A percentile compares a stretch with the other conserved stretches of the same genome.
phyloP scores from a whole-genome alignment of 306 rosid genomes.

The Corylus heterophylla region DNA sequence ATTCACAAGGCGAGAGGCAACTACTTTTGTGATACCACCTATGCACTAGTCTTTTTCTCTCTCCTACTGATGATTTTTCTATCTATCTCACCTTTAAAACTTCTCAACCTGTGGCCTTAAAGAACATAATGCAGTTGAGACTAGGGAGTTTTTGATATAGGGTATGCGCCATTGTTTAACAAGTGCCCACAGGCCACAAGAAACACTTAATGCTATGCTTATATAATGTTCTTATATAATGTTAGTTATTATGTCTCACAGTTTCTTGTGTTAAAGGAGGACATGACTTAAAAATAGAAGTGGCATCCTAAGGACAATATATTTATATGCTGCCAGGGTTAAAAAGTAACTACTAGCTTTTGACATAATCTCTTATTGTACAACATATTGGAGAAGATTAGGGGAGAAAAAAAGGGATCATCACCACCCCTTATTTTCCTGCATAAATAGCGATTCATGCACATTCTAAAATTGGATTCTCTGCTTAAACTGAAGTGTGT shows the following conservation, averaged over 20 bases:
- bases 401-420: neutral
- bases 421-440: neutral
- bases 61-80: no score
- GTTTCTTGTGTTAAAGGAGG: neutral
- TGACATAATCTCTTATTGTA: neutral
- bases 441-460: neutral
- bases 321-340: neutral
- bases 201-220: neutral
- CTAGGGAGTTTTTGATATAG: neutral
- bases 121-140: neutral
- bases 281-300: neutral
- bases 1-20: neutral
- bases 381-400: neutral
- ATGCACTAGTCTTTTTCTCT: no score
- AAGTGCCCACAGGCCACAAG: neutral
- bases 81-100: neutral
- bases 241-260: neutral
- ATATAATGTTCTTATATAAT: no score
- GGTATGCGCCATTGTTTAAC: neutral
- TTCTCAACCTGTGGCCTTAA: neutral
- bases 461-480: neutral
- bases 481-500: neutral
- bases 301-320: neutral
- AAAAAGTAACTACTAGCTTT: neutral
- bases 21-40: no score